A percentile compares a stretch with the other conserved stretches of the same genome.
phyloP scores from a whole-genome alignment of 129 eudicot genomes.

The Flaveria ramosissima region DNA sequence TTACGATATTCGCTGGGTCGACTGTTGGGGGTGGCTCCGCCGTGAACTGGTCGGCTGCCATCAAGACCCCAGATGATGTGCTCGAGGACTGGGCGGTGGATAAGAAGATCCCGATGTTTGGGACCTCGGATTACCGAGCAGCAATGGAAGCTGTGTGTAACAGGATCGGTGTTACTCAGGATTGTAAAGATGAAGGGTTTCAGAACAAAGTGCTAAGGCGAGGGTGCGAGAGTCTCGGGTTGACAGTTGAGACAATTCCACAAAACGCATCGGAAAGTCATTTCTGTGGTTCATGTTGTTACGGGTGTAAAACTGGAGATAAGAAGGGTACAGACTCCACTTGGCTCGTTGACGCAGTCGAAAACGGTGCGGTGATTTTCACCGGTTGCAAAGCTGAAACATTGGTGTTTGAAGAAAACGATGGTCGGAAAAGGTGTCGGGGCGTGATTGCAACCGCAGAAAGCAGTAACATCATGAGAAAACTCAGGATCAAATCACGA shows the following conservation, averaged over 20 bases:
- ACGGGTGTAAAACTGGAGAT: constrained; percentile 79
- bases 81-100: constrained; percentile 62
- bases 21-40: constrained; percentile 94
- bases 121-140: constrained; percentile 49
- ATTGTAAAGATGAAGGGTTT: constrained; percentile 59
- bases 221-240: constrained; percentile 81
- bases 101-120: constrained; percentile 59
- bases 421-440: constrained; percentile 48
- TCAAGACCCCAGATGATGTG: constrained; percentile 70
- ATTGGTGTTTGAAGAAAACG: constrained; percentile 37
- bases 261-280: constrained; percentile 72
- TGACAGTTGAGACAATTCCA: constrained; percentile 53
- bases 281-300: constrained; percentile 79
- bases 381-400: constrained; percentile 79
- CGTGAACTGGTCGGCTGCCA: constrained; percentile 81
- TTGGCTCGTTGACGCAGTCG: constrained; percentile 90
- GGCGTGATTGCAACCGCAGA: constrained; percentile 58
- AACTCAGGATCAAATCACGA: constrained; percentile 58
- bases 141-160: constrained; percentile 80
- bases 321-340: constrained; percentile 81
- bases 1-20: constrained; percentile 67
- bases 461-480: constrained; percentile 43
- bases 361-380: constrained; percentile 56
- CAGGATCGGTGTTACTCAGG: constrained; percentile 68
- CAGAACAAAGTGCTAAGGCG: constrained; percentile 59